Base-by-base conservation (phyloP, 768 basidiomycete genomes). In the Lyophyllum semitale region DNA sequence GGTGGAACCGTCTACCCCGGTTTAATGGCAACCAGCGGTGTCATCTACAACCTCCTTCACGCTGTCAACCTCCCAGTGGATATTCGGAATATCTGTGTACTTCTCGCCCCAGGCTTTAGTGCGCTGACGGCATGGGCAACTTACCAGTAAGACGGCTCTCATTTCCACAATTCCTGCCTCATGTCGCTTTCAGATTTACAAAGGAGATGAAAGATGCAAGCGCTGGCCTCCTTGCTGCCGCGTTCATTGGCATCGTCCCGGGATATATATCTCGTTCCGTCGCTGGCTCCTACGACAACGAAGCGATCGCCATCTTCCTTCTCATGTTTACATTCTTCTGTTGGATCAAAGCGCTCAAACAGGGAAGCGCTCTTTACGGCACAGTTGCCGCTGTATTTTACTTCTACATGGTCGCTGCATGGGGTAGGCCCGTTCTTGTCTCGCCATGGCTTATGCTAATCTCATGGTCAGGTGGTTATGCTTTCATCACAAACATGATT, bases 381-480 rank as follows among this genome's bases (percentile, higher is more conserved):
- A 91, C 92, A 23, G 66, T 92, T 37, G 88, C 97, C 42, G 97
- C 95, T 17, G 75, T 98, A 3, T 98, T 98, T 75, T 99, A 99
- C 76, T 98, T 98, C 63, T 99, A 98, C 82, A 99, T 99, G 97
- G 97, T 99, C n/a, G 96, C 97, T 49, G 97, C 97, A 27, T 99
- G 97, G 97, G 97, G 96, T 90, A 63, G 55, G 83, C 73, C 4
- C 44, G 33, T 4, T 25, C 29, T 17, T 47, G 54, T 33, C 41
- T 54, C 37, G 48, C 29, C 45, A 53, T 42, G 6, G 4, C 50
- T 60, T 20, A 53, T 43, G 18, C 49, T 52, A 25, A 58, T 11
- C 20, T 23, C 8, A 29, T 32, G 30, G 11, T 47, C 50, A 93
- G 92, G 93, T 79, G 94, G 95, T 61, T 99, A 98, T 73, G 97